Evolutionary conservation across 768 basidiomycete species (phyloP).

Genomic region (Leccinum uliginosum): DNA sequence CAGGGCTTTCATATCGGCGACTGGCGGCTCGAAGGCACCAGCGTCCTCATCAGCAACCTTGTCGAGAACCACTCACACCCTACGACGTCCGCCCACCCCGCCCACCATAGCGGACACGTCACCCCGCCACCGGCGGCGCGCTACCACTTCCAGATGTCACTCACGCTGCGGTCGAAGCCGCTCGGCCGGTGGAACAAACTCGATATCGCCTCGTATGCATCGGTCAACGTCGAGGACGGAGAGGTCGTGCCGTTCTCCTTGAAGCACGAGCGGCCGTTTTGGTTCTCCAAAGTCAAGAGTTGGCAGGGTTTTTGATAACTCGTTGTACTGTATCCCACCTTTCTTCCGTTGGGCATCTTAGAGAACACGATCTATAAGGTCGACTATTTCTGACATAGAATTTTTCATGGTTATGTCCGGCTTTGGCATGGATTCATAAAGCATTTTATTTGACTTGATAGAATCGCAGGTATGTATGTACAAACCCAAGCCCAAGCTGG

Average conservation of each 20-base stretch:
- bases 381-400: no score
- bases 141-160: conserved; percentile 72
- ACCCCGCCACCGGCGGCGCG: conserved; percentile 29
- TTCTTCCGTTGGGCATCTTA: background rate
- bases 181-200: conserved; percentile 79
- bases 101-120: conserved; percentile 2
- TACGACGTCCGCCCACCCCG: conserved; percentile 3
- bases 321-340: background rate
- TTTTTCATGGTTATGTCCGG: background rate
- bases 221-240: conserved; percentile 70
- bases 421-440: background rate
- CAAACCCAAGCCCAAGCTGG: background rate
- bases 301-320: conserved; percentile 34
- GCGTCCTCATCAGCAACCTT: conserved; percentile 59
- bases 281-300: conserved; percentile 88
- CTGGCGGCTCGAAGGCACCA: conserved; percentile 65
- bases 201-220: conserved; percentile 68
- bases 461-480: background rate
- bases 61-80: conserved; percentile 37
- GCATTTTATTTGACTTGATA: background rate
- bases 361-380: background rate
- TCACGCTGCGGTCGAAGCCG: conserved; percentile 69
- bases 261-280: conserved; percentile 86
- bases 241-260: conserved; percentile 65
- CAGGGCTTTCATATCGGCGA: conserved; percentile 71